These are phyloP conservation scores for Lachnellula cervina DNA, from an alignment of 2,329 filamentous ascomycete species.

Conservation along the genomic window DNA sequence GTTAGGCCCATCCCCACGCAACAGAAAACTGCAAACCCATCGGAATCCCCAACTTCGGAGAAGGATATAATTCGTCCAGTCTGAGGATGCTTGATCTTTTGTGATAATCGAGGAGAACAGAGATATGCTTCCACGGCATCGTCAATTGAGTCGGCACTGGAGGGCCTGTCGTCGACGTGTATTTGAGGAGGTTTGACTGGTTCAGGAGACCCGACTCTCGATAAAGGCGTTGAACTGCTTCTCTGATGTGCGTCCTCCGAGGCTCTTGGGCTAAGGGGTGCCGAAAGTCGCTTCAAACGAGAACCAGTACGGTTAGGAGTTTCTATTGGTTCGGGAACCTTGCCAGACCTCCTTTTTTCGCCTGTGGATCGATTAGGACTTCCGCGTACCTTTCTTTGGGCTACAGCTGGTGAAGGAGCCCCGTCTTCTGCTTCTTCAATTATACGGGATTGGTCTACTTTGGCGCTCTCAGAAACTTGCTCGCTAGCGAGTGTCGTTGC, in stretches of 20 bases:
- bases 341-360: conserved; percentile 41
- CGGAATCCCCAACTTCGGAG: conserved; percentile 89
- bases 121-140: conserved; percentile 83
- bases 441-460: conserved; percentile 12
- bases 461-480: conserved; percentile 18
- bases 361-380: conserved; percentile 35
- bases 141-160: conserved; percentile 81
- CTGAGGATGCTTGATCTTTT: conserved; percentile 80
- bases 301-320: conserved; percentile 52
- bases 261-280: conserved; percentile 35
- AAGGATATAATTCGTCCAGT: conserved; percentile 89
- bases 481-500: conserved; percentile 19
- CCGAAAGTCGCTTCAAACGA: conserved; percentile 54
- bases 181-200: conserved; percentile 22
- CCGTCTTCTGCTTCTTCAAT: conserved; percentile 48
- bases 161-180: conserved; percentile 63
- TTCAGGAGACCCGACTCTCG: conserved; percentile 25
- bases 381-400: conserved; percentile 49
- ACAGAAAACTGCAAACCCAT: conserved; percentile 89
- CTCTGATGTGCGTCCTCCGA: conserved; percentile 33
- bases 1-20: conserved; percentile 98
- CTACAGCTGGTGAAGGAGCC: conserved; percentile 65
- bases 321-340: conserved; percentile 45
- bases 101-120: conserved; percentile 75
- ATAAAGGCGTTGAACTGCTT: conserved; percentile 34